phyloP scores from a whole-genome alignment of 2,329 filamentous ascomycete genomes.

The Diplodia seriata region DNA sequence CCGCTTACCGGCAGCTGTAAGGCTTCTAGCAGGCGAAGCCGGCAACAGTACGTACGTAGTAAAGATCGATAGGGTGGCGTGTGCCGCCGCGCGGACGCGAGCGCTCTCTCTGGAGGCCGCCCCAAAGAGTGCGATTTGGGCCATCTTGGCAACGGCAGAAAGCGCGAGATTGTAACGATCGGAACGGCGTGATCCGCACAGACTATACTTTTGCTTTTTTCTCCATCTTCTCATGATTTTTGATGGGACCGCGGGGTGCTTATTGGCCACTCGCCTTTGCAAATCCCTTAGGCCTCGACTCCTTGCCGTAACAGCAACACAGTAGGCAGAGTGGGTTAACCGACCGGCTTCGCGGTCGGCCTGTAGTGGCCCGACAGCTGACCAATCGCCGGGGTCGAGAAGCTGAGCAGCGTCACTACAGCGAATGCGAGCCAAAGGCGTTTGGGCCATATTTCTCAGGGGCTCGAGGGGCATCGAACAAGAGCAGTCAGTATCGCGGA shows the following conservation, averaged over 20 bases:
- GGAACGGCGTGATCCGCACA: neutral
- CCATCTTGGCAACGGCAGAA: neutral
- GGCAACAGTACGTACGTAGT: neutral
- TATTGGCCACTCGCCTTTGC: neutral
- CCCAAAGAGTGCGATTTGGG: neutral
- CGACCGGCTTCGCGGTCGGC: neutral
- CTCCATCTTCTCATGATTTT: neutral
- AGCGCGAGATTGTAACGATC: neutral
- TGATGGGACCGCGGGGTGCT: neutral
- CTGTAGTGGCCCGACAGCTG: neutral
- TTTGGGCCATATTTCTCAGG: slow-evolving; percentile 1
- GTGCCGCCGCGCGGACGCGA: neutral
- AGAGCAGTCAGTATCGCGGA: neutral
- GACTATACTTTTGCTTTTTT: neutral
- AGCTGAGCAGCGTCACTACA: neutral
- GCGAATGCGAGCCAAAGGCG: neutral
- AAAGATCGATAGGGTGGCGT: neutral
- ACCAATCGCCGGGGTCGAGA: neutral
- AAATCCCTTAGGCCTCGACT: neutral
- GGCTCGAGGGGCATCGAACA: neutral
- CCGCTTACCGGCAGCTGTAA: neutral
- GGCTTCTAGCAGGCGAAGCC: neutral
- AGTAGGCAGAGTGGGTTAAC: neutral
- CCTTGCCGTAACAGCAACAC: neutral
- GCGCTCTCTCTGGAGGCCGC: neutral